Evolutionary conservation across 495 filamentous ascomycete genomes (phyloP), one percentile per base, ranked within the genome.

Genomic region (Penicillium chermesinum): DNA sequence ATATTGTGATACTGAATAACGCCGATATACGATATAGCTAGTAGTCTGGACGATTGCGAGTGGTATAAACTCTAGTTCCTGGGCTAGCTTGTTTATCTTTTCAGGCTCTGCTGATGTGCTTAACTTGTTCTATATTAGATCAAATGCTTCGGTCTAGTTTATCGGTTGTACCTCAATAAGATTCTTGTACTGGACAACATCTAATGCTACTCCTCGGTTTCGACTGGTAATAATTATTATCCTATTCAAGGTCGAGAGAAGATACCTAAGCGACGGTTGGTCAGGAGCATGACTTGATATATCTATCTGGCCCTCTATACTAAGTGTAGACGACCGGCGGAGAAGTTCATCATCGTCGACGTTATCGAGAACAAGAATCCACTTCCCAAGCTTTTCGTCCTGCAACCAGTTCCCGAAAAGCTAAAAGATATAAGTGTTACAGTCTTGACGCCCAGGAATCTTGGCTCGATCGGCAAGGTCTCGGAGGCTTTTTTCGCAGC

Each of bases 31-130:
- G 41, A 79, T 77, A 52, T 72, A 78, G 12, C 61, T 68, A 7
- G 71, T 69, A 1, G 72, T 71, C 52, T 79, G 70, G 4, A 59
- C 61, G 21, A 78, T 76, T 6, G 73, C 74, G 9, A 79, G 67
- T 14, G 76, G 72, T 40, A 79, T 65, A 36, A 50, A 62, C 13
- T 40, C 18, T 19, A 40, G 38, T 21, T 55, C 62, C 17, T 49
- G 44, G 16, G 66, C 53, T 7, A 77, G 15, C 22, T 33, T 3
- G 8, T 13, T 61, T 15, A 62, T 43, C 14, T 38, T 20, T 17
- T 40, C 32, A 52, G 20, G 12, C 48, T 50, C 13, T 50, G 37
- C n/a, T 4, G 12, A 25, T 46, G 30, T 17, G 15, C 25, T 17
- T 3, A 73, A 59, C 52, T 71, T 75, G 16, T 61, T 73, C 46